phyloP scores from a whole-genome alignment of 2,329 filamentous ascomycete genomes.

The Penicillium palitans region DNA sequence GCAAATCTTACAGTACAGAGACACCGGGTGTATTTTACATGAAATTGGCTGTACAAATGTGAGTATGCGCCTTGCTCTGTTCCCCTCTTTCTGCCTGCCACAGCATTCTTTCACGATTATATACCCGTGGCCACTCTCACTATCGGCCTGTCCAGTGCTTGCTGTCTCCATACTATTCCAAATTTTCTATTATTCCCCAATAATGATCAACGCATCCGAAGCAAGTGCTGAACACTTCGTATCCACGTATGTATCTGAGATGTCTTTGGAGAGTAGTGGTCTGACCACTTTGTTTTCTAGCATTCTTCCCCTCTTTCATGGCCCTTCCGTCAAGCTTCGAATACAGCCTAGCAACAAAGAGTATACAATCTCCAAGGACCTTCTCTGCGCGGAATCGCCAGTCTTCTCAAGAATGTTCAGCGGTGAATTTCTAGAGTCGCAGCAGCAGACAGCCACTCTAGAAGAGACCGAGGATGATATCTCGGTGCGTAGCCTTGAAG shows the following conservation, averaged over 20 bases:
- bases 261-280: background rate
- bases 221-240: constrained; percentile 1
- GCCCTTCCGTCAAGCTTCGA: constrained; percentile 13
- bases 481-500: constrained; percentile 13
- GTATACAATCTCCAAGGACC: constrained; percentile 10
- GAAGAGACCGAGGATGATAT: constrained; percentile 14
- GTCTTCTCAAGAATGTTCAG: constrained; percentile 20
- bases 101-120: too few relatives aligned
- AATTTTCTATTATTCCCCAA: background rate
- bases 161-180: too few relatives aligned
- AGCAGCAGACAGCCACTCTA: constrained; percentile 11
- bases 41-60: too few relatives aligned
- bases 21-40: too few relatives aligned
- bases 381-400: constrained; percentile 13
- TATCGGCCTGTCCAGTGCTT: too few relatives aligned
- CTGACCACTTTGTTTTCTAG: constrained; percentile 4
- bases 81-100: too few relatives aligned
- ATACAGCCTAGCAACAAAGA: constrained; percentile 6
- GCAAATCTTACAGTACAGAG: too few relatives aligned
- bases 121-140: too few relatives aligned
- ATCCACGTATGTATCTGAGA: constrained; percentile 1
- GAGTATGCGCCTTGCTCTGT: too few relatives aligned
- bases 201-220: constrained; percentile 2
- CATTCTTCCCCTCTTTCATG: constrained; percentile 13
- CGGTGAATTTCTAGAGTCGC: constrained; percentile 10